Conservation (phyloP, 2,329 filamentous ascomycete genomes). For the Colletotrichum eremochloae region DNA sequence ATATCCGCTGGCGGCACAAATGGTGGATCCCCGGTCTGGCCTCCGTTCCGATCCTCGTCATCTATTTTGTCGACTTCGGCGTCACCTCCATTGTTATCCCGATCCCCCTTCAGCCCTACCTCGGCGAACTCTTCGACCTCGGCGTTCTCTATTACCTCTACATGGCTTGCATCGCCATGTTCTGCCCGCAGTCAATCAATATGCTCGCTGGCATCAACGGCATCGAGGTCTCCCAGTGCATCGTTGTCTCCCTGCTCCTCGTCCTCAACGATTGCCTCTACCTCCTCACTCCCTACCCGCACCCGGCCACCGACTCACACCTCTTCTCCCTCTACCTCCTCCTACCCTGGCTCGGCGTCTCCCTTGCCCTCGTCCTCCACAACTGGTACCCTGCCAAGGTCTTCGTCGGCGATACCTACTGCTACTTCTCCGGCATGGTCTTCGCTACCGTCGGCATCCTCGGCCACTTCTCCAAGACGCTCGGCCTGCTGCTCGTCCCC, state of each 20-base stretch:
- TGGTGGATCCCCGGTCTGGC: slow-evolving; percentile 97
- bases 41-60: slow-evolving; percentile 90
- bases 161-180: slow-evolving; percentile 97
- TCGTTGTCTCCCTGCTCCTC: slow-evolving; percentile 88
- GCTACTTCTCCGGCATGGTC: slow-evolving; percentile 99
- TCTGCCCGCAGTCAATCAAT: slow-evolving; percentile 99
- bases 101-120: slow-evolving; percentile 83
- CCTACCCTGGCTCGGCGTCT: slow-evolving; percentile 94
- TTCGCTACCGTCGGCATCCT: slow-evolving; percentile 97
- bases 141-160: slow-evolving; percentile 91
- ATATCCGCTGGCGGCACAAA: slow-evolving; percentile 99
- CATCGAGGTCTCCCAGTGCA: slow-evolving; percentile 93
- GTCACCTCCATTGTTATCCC: slow-evolving; percentile 96
- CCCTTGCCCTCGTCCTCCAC: slow-evolving; percentile 85
- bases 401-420: slow-evolving; percentile 98
- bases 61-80: slow-evolving; percentile 99
- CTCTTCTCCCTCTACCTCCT: slow-evolving; percentile 96
- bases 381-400: slow-evolving; percentile 97
- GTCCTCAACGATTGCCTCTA: slow-evolving; percentile 91
- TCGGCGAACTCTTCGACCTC: slow-evolving; percentile 88
- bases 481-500: slow-evolving; percentile 89
- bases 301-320: slow-evolving; percentile 95
- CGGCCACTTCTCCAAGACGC: slow-evolving; percentile 97
- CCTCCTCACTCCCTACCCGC: slow-evolving; percentile 84
- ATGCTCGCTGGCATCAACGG: slow-evolving; percentile 99